These are phyloP conservation scores for Apiosordaria backusii DNA, from an alignment of 495 filamentous ascomycete species.

Conservation along the genomic window DNA sequence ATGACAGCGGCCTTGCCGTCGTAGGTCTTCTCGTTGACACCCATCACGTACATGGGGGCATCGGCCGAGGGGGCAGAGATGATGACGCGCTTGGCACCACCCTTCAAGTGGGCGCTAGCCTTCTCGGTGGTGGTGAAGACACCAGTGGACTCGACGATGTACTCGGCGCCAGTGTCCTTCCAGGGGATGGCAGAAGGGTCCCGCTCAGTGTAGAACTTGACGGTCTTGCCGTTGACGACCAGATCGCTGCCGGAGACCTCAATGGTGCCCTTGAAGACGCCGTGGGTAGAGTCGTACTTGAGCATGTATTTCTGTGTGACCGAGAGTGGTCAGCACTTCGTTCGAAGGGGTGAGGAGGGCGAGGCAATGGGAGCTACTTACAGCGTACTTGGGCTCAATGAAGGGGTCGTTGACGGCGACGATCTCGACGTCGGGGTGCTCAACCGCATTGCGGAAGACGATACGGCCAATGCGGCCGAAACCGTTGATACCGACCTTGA, in stretches of 20 bases:
- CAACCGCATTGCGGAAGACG: slow-evolving; percentile 71
- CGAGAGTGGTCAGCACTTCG: slow-evolving; percentile 20
- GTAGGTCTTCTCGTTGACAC: slow-evolving; percentile 94
- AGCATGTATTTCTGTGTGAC: slow-evolving; percentile 87
- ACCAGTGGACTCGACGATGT: slow-evolving; percentile 98
- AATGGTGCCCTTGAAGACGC: slow-evolving; percentile 90
- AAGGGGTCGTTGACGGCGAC: slow-evolving; percentile 99
- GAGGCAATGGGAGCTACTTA: slow-evolving; percentile 51
- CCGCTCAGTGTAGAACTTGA: slow-evolving; percentile 93
- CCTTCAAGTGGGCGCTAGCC: slow-evolving; percentile 93
- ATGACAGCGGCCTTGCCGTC: slow-evolving; percentile 83
- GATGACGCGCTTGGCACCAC: slow-evolving; percentile 99
- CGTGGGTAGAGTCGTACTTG: slow-evolving; percentile 97
- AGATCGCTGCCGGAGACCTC: slow-evolving; percentile 71
- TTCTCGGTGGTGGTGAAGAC: slow-evolving; percentile 99
- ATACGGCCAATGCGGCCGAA: slow-evolving; percentile 99
- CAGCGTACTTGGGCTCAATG: slow-evolving; percentile 97
- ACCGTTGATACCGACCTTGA: slow-evolving; percentile 95
- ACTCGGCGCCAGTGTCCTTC: slow-evolving; percentile 81
- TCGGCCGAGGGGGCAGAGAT: slow-evolving; percentile 99
- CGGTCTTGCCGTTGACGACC: slow-evolving; percentile 87
- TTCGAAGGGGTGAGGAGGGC: slow-evolving; percentile 1
- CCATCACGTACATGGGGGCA: slow-evolving; percentile 99
- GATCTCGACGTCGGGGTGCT: slow-evolving; percentile 79
- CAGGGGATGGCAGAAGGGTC: slow-evolving; percentile 92